These are phyloP conservation scores for Aschersonia sp. DNA, from an alignment of 2,329 filamentous ascomycete genomes.

Conservation along the genomic window DNA sequence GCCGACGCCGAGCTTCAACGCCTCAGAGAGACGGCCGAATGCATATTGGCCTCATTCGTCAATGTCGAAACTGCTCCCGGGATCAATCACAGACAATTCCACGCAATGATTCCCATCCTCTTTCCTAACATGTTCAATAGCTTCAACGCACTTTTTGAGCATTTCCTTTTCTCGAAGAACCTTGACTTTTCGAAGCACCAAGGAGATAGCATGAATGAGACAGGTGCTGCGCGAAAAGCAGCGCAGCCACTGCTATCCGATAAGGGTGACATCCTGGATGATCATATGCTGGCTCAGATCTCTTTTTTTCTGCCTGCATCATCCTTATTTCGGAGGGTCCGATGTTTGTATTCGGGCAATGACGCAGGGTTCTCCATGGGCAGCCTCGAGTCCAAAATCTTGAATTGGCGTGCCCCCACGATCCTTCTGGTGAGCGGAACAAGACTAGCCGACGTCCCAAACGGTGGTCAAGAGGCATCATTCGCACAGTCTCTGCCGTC, in stretches of 20 bases:
- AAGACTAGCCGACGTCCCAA: constrained; percentile 34
- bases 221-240: constrained; percentile 7
- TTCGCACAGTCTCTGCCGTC: constrained; percentile 51
- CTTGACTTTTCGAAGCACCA: constrained; percentile 48
- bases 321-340: constrained; percentile 49
- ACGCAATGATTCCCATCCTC: constrained; percentile 40
- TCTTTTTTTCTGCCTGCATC: constrained; percentile 57
- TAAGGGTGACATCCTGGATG: constrained; percentile 46
- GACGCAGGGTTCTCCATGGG: constrained; percentile 65
- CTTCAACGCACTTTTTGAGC: constrained; percentile 55
- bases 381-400: constrained; percentile 59
- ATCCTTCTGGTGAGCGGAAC: constrained; percentile 56
- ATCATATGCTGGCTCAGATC: constrained; percentile 52
- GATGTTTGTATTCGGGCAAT: constrained; percentile 55
- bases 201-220: constrained; percentile 3
- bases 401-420: constrained; percentile 65
- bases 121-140: constrained; percentile 55
- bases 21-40: constrained; percentile 48
- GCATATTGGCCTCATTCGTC: constrained; percentile 51
- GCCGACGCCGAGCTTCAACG: constrained; percentile 38
- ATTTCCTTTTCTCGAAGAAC: constrained; percentile 62
- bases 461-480: constrained; percentile 34
- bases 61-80: constrained; percentile 49
- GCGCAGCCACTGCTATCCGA: constrained; percentile 36
- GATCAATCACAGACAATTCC: constrained; percentile 48